These are phyloP conservation scores for Epichloe sibirici DNA, from an alignment of 2,329 filamentous ascomycete species.

Conservation along the genomic window DNA sequence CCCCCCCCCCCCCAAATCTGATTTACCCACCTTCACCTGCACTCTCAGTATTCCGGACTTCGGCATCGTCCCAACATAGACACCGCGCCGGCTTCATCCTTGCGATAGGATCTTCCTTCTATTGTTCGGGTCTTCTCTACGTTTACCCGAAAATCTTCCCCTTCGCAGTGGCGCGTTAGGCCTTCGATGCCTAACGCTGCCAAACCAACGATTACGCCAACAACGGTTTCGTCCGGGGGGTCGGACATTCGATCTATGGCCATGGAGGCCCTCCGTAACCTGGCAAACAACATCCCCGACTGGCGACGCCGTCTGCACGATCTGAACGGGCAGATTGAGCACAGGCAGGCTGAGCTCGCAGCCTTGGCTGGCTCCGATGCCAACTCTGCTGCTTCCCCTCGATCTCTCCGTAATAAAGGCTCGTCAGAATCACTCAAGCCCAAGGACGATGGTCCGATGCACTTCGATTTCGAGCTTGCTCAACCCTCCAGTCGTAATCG, in stretches of 20 bases:
- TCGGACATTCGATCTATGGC: slow-evolving; percentile 24
- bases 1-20: too few species aligned
- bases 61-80: background rate
- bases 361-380: slow-evolving; percentile 24
- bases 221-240: slow-evolving; percentile 16
- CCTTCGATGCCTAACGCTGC: slow-evolving; percentile 19
- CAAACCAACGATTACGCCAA: slow-evolving; percentile 13
- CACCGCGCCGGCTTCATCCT: background rate
- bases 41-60: too few species aligned
- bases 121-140: background rate
- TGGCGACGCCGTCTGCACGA: slow-evolving; percentile 49
- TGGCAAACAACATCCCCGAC: slow-evolving; percentile 44
- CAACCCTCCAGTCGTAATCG: background rate
- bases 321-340: slow-evolving; percentile 47
- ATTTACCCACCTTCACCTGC: too few species aligned
- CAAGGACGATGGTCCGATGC: slow-evolving; percentile 28
- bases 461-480: slow-evolving; percentile 9
- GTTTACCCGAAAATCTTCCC: background rate
- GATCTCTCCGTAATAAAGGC: slow-evolving; percentile 37
- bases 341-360: slow-evolving; percentile 49
- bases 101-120: background rate
- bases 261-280: slow-evolving; percentile 44
- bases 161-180: slow-evolving; percentile 16
- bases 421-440: slow-evolving; percentile 42
- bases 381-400: slow-evolving; percentile 18